Conservation (phyloP, 805 yeast genomes). For the Candida xyloterini region DNA sequence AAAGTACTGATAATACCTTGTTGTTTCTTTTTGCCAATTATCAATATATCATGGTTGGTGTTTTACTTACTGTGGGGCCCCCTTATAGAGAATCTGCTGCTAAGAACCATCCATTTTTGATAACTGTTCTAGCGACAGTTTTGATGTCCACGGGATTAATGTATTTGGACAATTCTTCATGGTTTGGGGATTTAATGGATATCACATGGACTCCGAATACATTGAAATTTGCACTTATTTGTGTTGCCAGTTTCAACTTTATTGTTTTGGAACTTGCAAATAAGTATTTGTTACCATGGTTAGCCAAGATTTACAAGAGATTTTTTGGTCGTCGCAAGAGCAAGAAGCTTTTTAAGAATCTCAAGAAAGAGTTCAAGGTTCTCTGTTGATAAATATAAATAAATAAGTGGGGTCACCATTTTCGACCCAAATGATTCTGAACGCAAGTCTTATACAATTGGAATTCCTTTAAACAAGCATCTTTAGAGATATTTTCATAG, state of each 20-base stretch:
- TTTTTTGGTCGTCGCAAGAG: conserved; percentile 30
- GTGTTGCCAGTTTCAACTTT: conserved; percentile 49
- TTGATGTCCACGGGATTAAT: conserved; percentile 53
- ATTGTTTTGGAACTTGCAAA: conserved; percentile 45
- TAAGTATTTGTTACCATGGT: conserved; percentile 37
- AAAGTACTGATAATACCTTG: conserved; percentile 86
- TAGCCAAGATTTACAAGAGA: conserved; percentile 41
- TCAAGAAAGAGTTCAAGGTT: conserved; percentile 28
- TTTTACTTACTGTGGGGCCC: conserved; percentile 85
- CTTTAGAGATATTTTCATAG: conserved; percentile 49
- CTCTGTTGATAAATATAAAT: conserved; percentile 9
- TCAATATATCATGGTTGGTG: conserved; percentile 83
- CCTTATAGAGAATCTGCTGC: conserved; percentile 82
- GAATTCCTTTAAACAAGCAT: conserved; percentile 54
- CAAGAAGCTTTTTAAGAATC: conserved; percentile 38
- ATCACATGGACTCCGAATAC: conserved; percentile 55
- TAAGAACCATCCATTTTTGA: conserved; percentile 67
- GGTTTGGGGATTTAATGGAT: conserved; percentile 70
- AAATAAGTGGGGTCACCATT: conserved; percentile 19
- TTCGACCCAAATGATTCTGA: conserved; percentile 32
- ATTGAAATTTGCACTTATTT: conserved; percentile 52
- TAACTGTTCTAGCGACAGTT: conserved; percentile 52
- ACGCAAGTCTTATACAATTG: conserved; percentile 49
- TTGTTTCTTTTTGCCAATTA: conserved; percentile 78
- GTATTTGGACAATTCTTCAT: conserved; percentile 46